These are phyloP conservation scores for Rhynchosporium secalis DNA, from an alignment of 2,329 filamentous ascomycete genomes.

Conservation along the genomic window DNA sequence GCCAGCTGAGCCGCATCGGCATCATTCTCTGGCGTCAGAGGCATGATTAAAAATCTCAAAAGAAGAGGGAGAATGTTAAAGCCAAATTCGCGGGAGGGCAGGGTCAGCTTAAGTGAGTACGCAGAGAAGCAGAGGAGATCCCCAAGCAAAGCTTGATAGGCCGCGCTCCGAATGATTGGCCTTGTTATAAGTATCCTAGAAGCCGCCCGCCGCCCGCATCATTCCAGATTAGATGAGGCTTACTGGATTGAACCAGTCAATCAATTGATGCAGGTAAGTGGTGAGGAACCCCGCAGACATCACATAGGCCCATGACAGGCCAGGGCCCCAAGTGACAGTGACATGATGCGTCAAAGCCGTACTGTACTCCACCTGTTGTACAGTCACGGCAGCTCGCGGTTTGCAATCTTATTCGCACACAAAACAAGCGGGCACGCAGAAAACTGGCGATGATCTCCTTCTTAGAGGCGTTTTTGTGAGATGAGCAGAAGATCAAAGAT, in stretches of 20 bases:
- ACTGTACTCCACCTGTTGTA: no score
- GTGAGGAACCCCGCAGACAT: background rate
- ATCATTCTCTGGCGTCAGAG: conserved; percentile 13
- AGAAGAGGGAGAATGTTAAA: background rate
- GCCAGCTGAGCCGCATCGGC: conserved; percentile 47
- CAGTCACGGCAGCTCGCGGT: no score
- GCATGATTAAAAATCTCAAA: conserved; percentile 6
- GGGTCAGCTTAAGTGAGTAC: background rate
- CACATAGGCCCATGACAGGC: background rate
- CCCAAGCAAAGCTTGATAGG: conserved; percentile 2
- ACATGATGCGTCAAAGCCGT: background rate
- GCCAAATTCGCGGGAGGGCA: background rate
- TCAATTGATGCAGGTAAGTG: background rate
- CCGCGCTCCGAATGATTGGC: conserved; percentile 4
- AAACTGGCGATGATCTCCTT: no score
- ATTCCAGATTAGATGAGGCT: background rate
- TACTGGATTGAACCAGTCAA: background rate
- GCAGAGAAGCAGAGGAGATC: background rate
- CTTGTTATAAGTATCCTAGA: background rate
- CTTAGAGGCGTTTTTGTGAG: no score
- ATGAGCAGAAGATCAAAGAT: no score
- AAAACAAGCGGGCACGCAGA: no score
- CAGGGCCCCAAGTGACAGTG: background rate
- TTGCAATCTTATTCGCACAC: no score
- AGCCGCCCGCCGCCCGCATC: background rate